phyloP scores from a whole-genome alignment of 2,329 filamentous ascomycete species.

The Emergomyces pasteurianus region DNA sequence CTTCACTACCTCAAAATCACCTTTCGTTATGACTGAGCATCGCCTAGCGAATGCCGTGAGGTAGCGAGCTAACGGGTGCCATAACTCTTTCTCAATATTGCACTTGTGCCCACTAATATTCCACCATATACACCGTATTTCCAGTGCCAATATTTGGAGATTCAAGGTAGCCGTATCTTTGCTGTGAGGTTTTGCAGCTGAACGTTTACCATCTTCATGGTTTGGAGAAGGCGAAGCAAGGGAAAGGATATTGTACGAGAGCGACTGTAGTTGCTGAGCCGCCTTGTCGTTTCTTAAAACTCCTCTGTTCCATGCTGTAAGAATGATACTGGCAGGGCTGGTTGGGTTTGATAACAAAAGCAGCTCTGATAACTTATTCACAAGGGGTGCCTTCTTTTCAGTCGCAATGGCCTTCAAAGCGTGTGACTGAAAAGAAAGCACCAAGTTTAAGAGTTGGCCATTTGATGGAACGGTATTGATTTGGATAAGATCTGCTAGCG shows the following conservation, averaged over 20 bases:
- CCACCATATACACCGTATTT: constrained; percentile 33
- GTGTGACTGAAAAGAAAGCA: constrained; percentile 31
- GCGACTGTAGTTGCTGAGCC: constrained; percentile 32
- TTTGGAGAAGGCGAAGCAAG: constrained; percentile 17
- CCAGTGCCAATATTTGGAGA: constrained; percentile 32
- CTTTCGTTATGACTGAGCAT: constrained; percentile 22
- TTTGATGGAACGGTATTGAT: constrained; percentile 21
- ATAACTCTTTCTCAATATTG: constrained; percentile 31
- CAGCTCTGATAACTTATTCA: constrained; percentile 21
- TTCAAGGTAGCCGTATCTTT: constrained; percentile 22
- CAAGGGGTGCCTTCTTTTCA: constrained; percentile 21
- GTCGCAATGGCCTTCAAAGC: constrained; percentile 26
- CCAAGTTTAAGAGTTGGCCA: constrained; percentile 19
- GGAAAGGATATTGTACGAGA: constrained; percentile 30
- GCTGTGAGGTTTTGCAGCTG: constrained; percentile 8
- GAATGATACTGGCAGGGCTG: constrained; percentile 30
- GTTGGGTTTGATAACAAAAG: constrained; percentile 24
- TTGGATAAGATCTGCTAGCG: constrained; percentile 25
- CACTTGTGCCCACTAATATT: constrained; percentile 29
- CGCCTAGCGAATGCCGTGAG: constrained; percentile 25
- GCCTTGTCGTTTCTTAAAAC: constrained; percentile 28
- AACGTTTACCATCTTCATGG: constrained; percentile 3
- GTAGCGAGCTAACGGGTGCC: constrained; percentile 31
- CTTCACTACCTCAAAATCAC: constrained; percentile 27
- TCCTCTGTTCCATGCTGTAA: constrained; percentile 25